phyloP scores from a whole-genome alignment of 148 eudicot species.

The Amaranthus palmeri region DNA sequence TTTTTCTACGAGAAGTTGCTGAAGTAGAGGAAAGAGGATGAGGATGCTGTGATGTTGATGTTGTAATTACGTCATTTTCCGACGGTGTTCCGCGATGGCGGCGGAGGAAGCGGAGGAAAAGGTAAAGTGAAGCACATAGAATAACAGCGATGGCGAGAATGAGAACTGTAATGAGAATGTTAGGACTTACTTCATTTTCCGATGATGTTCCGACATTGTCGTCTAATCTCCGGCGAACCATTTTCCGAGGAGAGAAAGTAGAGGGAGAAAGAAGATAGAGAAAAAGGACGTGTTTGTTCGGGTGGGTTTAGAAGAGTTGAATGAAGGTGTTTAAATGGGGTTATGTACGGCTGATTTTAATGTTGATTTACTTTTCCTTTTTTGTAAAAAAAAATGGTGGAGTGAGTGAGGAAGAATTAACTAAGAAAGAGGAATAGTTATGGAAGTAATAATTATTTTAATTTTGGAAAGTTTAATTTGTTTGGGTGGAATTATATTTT shows the following conservation, averaged over 20 bases:
- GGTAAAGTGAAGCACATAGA: constrained; percentile 58
- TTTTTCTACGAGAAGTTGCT: neutral
- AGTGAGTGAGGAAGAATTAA: constrained; percentile 6
- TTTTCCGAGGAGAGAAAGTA: constrained; percentile 11
- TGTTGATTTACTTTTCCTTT: neutral
- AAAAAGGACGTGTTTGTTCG: neutral
- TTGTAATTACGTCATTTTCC: neutral
- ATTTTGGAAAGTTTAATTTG: neutral
- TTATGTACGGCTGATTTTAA: neutral
- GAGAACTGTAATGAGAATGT: constrained; percentile 35
- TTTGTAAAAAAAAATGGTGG: neutral
- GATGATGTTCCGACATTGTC: constrained; percentile 19
- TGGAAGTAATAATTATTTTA: constrained; percentile 5
- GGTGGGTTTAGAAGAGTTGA: neutral
- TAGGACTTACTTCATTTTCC: constrained; percentile 18
- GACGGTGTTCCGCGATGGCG: constrained; percentile 18
- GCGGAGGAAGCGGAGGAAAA: constrained; percentile 54
- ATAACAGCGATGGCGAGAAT: constrained; percentile 54
- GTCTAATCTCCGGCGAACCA: constrained; percentile 18
- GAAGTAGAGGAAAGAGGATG: neutral
- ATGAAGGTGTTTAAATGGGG: neutral
- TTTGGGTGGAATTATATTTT: too few species aligned
- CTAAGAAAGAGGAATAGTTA: neutral
- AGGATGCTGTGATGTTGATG: neutral
- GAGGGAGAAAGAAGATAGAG: constrained; percentile 20